phyloP scores from a whole-genome alignment of 2,329 filamentous ascomycete genomes.

The Penicillium sp. region DNA sequence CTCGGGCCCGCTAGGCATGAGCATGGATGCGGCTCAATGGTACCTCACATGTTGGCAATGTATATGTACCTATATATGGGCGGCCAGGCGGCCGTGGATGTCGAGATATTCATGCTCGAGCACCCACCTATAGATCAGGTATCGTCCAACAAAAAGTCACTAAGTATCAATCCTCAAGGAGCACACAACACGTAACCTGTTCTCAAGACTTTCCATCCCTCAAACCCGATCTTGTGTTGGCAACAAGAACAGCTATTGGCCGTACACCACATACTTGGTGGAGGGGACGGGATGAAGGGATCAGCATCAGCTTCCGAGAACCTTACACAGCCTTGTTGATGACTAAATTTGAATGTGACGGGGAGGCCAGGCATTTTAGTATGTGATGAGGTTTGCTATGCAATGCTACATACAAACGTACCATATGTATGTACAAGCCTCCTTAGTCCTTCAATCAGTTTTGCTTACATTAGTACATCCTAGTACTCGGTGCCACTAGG shows the following conservation, averaged over 20 bases:
- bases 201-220: neutral
- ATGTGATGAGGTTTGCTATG: neutral
- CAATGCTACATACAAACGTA: neutral
- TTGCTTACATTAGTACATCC: neutral
- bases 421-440: neutral
- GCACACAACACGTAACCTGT: constrained; percentile 1
- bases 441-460: neutral
- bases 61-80: too few species aligned
- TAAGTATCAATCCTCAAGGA: neutral
- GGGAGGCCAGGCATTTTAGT: constrained; percentile 8
- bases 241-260: constrained; percentile 5
- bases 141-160: too few species aligned
- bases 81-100: too few species aligned
- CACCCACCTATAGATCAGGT: too few species aligned
- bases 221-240: neutral
- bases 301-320: neutral
- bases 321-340: constrained; percentile 12
- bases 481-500: neutral
- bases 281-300: neutral
- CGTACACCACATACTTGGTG: neutral
- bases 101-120: too few species aligned
- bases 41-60: too few species aligned
- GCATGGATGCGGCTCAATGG: too few species aligned
- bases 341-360: constrained; percentile 6
- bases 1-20: too few species aligned